Conservation (phyloP, 768 basidiomycete species). For the Suillus subluteus region DNA sequence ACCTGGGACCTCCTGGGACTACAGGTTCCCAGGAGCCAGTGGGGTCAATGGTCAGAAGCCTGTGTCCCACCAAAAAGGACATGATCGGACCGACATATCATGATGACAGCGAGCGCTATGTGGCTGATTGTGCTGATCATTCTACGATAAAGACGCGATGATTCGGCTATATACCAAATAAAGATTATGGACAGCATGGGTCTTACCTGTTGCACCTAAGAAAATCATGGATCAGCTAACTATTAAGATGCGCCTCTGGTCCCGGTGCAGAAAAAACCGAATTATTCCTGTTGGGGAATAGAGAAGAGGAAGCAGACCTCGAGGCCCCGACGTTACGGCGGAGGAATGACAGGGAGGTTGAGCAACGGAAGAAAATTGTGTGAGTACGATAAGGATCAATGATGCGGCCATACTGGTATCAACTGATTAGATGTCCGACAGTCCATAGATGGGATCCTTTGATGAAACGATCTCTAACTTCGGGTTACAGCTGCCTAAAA, state of each 20-base stretch:
- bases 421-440: slow-evolving; percentile 17
- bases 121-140: slow-evolving; percentile 6
- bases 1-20: too few relatives aligned
- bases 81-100: slow-evolving; percentile 2
- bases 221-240: too few relatives aligned
- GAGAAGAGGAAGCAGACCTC: slow-evolving; percentile 5
- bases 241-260: too few relatives aligned
- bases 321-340: background rate
- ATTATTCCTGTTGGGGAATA: background rate
- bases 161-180: background rate
- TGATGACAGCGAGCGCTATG: slow-evolving; percentile 7
- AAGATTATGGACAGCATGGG: background rate
- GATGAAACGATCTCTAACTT: slow-evolving; percentile 13
- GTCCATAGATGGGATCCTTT: background rate
- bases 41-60: background rate
- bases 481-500: slow-evolving; percentile 24
- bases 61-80: background rate
- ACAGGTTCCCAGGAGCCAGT: too few relatives aligned
- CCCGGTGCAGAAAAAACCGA: too few relatives aligned
- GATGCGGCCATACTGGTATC: slow-evolving; percentile 1
- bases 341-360: too few relatives aligned
- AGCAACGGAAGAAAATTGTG: too few relatives aligned
- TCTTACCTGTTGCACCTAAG: too few relatives aligned
- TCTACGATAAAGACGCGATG: background rate
- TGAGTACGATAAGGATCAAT: slow-evolving; percentile 13